Base-by-base conservation (phyloP, 2,329 filamentous ascomycete genomes). In the Cladosporium colombiae region DNA sequence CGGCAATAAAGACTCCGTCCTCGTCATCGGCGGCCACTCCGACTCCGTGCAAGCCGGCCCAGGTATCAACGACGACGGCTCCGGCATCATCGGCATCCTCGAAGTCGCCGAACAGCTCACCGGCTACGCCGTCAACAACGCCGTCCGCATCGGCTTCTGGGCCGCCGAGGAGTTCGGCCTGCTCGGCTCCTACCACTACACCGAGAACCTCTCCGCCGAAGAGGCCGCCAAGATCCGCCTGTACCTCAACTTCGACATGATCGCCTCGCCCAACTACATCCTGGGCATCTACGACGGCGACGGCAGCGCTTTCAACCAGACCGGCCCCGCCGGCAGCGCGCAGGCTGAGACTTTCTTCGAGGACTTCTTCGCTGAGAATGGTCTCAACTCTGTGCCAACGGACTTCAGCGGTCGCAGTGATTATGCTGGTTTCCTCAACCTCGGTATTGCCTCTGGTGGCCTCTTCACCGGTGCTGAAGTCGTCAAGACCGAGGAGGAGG, bases 21-120 rank as follows among this genome's bases (percentile, higher is more conserved):
- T 89, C 56, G 82, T 85, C 59, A 76, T 89, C 16, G 86, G 86
- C 50, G 86, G 82, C 2, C 87, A 89, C 76, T 84, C 82, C 21
- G 87, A 89, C 76, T 86, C 84, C 7, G 87, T 89, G 23, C 80
- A 81, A 31, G 83, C 81, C 3, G 87, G 87, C 0, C 87, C 87
- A 1, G 90, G 90, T 23, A 92, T 93, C 82, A 93, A 93, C 76
- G 90, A 93, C 71, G 89, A 93, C 72, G 90, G 90, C 56, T 89
- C 88, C 3, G 90, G 90, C 64, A 87, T 84, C 37, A 83, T 88
- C 68, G 83, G 82, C 27, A 80, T 88, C 60, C 80, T 89, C 10
- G 85, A 86, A 62, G 80, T 88, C 33, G 87, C 87, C 11, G 82
- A 83, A 29, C 82, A 83, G 81, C 67, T 93, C 82, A 70, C 86